Percentiles rank a stretch among this genome's conserved stretches.
phyloP scores from a whole-genome alignment of 345 rosid genomes.

The Trapa incisa region DNA sequence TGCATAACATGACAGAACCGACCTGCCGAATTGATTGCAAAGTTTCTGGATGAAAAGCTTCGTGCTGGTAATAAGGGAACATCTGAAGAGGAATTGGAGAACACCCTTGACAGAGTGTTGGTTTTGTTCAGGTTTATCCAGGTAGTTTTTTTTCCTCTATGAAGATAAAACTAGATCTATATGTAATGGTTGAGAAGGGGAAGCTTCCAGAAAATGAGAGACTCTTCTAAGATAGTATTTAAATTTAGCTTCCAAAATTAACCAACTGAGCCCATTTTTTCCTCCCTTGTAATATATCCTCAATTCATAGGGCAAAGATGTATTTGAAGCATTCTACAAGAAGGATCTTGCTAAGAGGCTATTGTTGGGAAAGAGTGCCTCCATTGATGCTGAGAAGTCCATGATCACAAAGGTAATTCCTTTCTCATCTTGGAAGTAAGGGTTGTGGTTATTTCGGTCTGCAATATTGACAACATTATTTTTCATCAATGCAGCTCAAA shows the following conservation, averaged over 20 bases:
- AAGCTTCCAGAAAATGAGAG: neutral
- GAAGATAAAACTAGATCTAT: neutral
- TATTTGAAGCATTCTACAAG: slow-evolving; percentile 95
- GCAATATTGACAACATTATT: slow-evolving; percentile 14
- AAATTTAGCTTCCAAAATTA: neutral
- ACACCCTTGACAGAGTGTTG: slow-evolving; percentile 87
- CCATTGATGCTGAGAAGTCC: slow-evolving; percentile 97
- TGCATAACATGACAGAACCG: slow-evolving; percentile 49
- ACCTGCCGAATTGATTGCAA: slow-evolving; percentile 94
- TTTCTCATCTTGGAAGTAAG: neutral
- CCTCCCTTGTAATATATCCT: neutral
- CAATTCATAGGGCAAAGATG: slow-evolving; percentile 75
- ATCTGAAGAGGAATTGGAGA: slow-evolving; percentile 99
- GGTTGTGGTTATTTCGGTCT: neutral
- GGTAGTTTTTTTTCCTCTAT: slow-evolving; percentile 25
- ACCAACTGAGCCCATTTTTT: too few species aligned
- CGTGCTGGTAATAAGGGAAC: slow-evolving; percentile 99
- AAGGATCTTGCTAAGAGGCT: slow-evolving; percentile 98
- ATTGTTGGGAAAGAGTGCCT: slow-evolving; percentile 91
- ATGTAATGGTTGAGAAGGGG: neutral
- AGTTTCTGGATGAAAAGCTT: slow-evolving; percentile 94
- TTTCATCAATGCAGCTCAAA: slow-evolving; percentile 57
- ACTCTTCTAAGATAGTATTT: neutral
- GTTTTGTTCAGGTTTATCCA: slow-evolving; percentile 96
- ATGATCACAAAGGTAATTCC: slow-evolving; percentile 85